Percentiles rank a stretch among this genome's conserved stretches.
Evolutionary conservation across 1,139 yeast species (phyloP).

Genomic region (Lodderomyces orthopsilosis): DNA sequence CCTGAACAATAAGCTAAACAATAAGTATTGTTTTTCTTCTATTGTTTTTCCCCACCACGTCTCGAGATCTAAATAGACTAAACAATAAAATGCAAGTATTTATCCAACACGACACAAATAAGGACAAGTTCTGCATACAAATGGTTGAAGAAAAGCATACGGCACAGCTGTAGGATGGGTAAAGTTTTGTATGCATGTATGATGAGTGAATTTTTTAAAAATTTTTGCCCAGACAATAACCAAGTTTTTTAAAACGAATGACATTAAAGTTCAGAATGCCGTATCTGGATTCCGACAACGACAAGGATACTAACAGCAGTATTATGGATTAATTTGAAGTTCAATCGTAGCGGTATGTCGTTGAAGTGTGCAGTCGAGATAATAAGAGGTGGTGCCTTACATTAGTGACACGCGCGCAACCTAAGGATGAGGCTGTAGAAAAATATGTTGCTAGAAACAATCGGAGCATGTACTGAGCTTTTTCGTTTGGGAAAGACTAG

Average conservation of each 20-base stretch:
- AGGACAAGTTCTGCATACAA: background rate
- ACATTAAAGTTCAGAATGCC: background rate
- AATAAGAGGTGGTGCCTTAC: no score
- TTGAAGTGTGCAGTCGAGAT: no score
- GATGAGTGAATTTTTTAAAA: background rate
- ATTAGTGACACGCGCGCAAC: no score
- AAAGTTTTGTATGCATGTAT: background rate
- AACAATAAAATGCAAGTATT: background rate
- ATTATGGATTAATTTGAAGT: no score
- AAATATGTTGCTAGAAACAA: no score
- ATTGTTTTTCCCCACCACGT: conserved; percentile 2
- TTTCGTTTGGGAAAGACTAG: no score
- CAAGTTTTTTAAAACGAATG: background rate
- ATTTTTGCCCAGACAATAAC: background rate
- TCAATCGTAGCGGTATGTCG: no score
- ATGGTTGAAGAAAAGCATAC: background rate
- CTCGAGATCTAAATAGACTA: background rate
- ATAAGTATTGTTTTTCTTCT: background rate
- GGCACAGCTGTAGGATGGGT: background rate
- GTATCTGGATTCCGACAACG: background rate
- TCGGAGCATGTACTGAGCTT: no score
- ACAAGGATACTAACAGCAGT: no score
- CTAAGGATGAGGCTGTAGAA: no score
- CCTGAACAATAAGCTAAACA: background rate
- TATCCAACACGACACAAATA: background rate